These are phyloP conservation scores for Sporisorium graminicola DNA, from an alignment of 1,284 basidiomycete species.

Conservation along the genomic window DNA sequence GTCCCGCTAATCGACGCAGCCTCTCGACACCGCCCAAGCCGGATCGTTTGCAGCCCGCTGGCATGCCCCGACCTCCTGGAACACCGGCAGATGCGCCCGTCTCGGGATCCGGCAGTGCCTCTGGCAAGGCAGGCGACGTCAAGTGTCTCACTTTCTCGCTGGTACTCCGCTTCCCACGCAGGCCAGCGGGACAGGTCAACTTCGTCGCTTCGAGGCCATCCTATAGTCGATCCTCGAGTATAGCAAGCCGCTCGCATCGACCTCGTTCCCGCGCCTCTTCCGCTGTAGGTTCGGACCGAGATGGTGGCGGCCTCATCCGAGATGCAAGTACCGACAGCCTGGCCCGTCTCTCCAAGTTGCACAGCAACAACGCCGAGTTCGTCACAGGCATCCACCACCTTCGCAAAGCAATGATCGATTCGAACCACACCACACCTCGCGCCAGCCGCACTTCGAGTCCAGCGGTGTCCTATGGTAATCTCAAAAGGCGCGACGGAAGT, in stretches of 20 bases:
- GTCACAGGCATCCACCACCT: constrained; percentile 42
- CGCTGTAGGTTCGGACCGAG: constrained; percentile 21
- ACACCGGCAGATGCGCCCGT: constrained; percentile 47
- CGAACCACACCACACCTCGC: constrained; percentile 48
- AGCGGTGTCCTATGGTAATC: constrained; percentile 24
- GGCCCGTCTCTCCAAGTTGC: constrained; percentile 24
- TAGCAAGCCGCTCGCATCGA: constrained; percentile 26
- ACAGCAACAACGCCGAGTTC: constrained; percentile 36
- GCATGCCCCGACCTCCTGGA: constrained; percentile 43
- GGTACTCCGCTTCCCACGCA: constrained; percentile 56
- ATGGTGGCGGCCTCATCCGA: constrained; percentile 18
- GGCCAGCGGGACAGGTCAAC: constrained; percentile 31
- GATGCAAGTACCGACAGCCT: constrained; percentile 39
- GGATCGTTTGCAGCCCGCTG: constrained; percentile 21
- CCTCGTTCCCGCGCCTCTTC: constrained; percentile 44
- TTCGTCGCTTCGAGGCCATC: constrained; percentile 32
- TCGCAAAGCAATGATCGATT: constrained; percentile 50
- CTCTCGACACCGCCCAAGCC: constrained; percentile 52
- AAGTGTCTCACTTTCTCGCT: constrained; percentile 60
- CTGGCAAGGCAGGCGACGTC: constrained; percentile 52
- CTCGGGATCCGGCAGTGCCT: constrained; percentile 36
- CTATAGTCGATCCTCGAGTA: constrained; percentile 44
- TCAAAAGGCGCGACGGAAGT: constrained; percentile 40
- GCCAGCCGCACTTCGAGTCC: constrained; percentile 52
- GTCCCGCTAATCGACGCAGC: constrained; percentile 48